Base-by-base conservation (phyloP, 2,329 filamentous ascomycete genomes). In the Calonectria crousiana region DNA sequence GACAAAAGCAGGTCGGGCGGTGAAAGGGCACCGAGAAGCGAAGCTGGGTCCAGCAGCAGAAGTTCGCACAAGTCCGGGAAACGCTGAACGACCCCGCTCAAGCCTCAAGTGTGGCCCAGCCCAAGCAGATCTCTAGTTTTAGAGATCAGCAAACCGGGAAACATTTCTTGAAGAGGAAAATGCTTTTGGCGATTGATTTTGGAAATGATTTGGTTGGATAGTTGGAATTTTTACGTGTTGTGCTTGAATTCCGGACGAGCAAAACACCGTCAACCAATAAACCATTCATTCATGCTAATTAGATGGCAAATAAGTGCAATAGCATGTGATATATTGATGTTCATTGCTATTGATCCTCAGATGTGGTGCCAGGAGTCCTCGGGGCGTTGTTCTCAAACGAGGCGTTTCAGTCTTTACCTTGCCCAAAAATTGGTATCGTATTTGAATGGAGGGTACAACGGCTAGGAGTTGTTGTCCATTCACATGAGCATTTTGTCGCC, bases 81-180 rank as follows among this genome's bases (percentile, higher is more conserved):
- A 13, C 44, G 44, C n/a, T 23, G 4, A 44, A 44, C 6, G 6
- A 20, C 1, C 18, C 10, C 4, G 20, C 20, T 6, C 3, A 23
- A 23, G 20, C 3, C 10, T 23, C 44, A 23, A 13, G 20, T 13
- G 44, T 11, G 44, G 9, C 44, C 23, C 20, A 10, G n/a, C 44
- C 8, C 2, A n/a, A 4, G 18, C 18, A 6, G 3, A n/a, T n/a
- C 8, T 14, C 41, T 1, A n/a, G 20, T n/a, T 2, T 16, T n/a
- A 6, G 38, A 20, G 38, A 6, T 44, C 18, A 9, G 16, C 8
- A 44, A 20, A 20, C 18, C 6, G 18, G 32, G 32, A 9, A 41
- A 18, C 14, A 41, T 13, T 41, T 16, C 11, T 36, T 36, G 38
- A 20, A 44, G 5, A 20, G 8, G 38, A 44, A 44, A 20, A 20